Evolutionary conservation across 768 basidiomycete genomes (phyloP).

Genomic region (Obba rivulosa): DNA sequence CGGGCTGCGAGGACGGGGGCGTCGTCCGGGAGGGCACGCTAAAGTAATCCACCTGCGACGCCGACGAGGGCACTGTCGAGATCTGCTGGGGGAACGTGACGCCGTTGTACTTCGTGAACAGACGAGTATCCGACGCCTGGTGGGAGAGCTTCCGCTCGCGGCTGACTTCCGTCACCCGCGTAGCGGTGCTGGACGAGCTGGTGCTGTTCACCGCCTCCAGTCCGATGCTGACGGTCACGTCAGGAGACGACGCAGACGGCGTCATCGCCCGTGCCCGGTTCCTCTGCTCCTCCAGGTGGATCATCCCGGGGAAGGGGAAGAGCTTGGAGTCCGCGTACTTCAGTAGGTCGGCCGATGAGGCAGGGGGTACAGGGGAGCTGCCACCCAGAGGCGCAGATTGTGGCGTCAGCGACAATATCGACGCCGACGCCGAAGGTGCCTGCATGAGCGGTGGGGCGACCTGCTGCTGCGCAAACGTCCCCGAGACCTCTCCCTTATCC

Average conservation of each 20-base stretch:
- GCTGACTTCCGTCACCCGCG: conserved; percentile 39
- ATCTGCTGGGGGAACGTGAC: conserved; percentile 32
- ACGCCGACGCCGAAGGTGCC: conserved; percentile 63
- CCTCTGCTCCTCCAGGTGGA: conserved; percentile 66
- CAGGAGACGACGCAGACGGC: conserved; percentile 44
- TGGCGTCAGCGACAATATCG: conserved; percentile 55
- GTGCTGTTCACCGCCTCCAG: conserved; percentile 39
- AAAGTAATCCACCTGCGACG: conserved; percentile 47
- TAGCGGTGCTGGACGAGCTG: conserved; percentile 45
- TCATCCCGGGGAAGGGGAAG: conserved; percentile 85
- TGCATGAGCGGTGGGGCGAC: conserved; percentile 39
- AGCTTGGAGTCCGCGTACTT: conserved; percentile 78
- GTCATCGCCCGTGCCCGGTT: conserved; percentile 50
- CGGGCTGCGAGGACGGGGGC: conserved; percentile 23
- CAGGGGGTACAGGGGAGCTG: conserved; percentile 74
- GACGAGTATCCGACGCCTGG: conserved; percentile 63
- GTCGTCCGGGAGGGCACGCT: conserved; percentile 31
- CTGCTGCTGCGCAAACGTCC: conserved; percentile 31
- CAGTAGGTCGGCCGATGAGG: conserved; percentile 61
- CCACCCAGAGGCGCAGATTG: conserved; percentile 45
- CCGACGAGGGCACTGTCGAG: conserved; percentile 39
- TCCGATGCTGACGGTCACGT: conserved; percentile 36
- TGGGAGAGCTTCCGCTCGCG: conserved; percentile 63
- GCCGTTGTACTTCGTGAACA: conserved; percentile 48
- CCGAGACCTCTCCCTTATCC: conserved; percentile 39